Conservation (phyloP, 78 protist species). For the Protostelium mycophagum region DNA sequence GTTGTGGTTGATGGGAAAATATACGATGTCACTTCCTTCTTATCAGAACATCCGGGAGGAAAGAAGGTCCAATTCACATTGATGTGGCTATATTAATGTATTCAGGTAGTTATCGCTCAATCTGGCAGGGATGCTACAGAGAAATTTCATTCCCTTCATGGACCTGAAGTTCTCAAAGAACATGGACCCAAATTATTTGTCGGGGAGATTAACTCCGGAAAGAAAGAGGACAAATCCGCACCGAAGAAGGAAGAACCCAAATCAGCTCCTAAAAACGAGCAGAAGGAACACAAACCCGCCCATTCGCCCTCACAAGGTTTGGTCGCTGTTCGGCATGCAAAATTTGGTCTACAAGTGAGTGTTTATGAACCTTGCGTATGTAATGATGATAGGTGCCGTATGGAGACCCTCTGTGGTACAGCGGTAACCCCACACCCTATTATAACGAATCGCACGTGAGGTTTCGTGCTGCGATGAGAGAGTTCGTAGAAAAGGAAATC, state of each 20-base stretch:
- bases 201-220: neutral
- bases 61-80: neutral
- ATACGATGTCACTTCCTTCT: slow-evolving; percentile 45
- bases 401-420: slow-evolving; percentile 58
- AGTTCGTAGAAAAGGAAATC: slow-evolving; percentile 60
- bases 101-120: neutral
- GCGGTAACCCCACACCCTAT: slow-evolving; percentile 36
- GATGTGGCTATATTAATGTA: no score
- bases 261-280: no score
- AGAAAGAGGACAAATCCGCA: neutral
- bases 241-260: neutral
- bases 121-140: neutral
- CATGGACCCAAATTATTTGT: neutral
- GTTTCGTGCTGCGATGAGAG: slow-evolving; percentile 14
- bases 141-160: neutral
- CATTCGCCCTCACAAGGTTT: neutral
- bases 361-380: no score
- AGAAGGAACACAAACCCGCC: neutral
- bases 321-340: neutral
- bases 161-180: neutral
- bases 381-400: slow-evolving; percentile 19
- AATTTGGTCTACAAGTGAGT: neutral
- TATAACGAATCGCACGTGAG: slow-evolving; percentile 50
- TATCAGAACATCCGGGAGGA: slow-evolving; percentile 53
- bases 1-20: slow-evolving; percentile 54